A percentile compares a stretch with the other conserved stretches of the same genome.
Conservation (phyloP, 2,329 filamentous ascomycete genomes). For the Fusarium hostae region DNA sequence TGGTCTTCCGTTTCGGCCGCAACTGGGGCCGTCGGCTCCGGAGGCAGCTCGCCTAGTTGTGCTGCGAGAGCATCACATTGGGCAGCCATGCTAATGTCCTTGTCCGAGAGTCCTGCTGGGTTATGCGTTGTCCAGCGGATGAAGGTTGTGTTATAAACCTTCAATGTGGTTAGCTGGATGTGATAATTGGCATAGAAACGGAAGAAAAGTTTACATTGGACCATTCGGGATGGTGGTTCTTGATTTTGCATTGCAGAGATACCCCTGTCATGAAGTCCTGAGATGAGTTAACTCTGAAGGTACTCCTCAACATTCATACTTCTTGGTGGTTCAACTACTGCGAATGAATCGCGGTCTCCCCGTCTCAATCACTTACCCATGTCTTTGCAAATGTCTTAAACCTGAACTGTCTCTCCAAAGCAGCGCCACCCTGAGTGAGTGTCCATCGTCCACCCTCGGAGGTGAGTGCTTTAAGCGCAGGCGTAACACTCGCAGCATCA, state of each 20-base stretch:
- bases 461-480: conserved; percentile 53
- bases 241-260: conserved; percentile 72
- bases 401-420: conserved; percentile 68
- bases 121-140: conserved; percentile 80
- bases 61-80: conserved; percentile 70
- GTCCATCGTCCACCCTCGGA: conserved; percentile 60
- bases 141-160: conserved; percentile 77
- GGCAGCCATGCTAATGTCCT: conserved; percentile 70
- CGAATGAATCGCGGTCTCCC: not conserved
- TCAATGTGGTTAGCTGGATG: not conserved
- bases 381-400: conserved; percentile 75
- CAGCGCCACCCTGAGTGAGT: conserved; percentile 61
- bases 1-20: conserved; percentile 38
- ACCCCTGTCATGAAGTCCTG: conserved; percentile 82
- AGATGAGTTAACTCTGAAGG: conserved; percentile 4
- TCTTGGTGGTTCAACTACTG: not conserved
- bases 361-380: conserved; percentile 61
- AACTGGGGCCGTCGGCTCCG: conserved; percentile 39
- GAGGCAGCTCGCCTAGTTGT: conserved; percentile 65
- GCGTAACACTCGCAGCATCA: conserved; percentile 52
- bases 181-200: not conserved
- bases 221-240: conserved; percentile 81
- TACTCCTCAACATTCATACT: not conserved
- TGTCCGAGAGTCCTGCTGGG: conserved; percentile 71
- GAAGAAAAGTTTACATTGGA: conserved; percentile 65